phyloP scores from a whole-genome alignment of 352 stramenopile species.

The Globisporangium parvum region DNA sequence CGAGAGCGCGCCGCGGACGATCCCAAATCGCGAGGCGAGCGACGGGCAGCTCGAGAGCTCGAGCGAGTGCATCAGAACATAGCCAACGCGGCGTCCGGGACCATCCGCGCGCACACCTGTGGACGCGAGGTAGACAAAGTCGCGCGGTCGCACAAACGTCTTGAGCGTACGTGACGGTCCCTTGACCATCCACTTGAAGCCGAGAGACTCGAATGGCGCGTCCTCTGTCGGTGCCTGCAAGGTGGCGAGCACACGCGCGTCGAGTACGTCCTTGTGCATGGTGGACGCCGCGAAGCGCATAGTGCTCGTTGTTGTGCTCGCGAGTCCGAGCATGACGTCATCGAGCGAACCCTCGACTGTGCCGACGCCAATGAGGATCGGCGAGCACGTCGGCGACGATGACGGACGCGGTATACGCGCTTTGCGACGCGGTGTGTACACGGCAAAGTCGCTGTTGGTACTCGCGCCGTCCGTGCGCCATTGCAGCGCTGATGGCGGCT shows the following conservation, averaged over 20 bases:
- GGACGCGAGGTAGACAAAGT: slow-evolving; percentile 27
- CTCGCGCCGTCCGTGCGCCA: background rate
- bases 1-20: slow-evolving; percentile 28
- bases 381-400: slow-evolving; percentile 18
- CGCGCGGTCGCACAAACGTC: slow-evolving; percentile 17
- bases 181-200: slow-evolving; percentile 29
- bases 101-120: slow-evolving; percentile 11
- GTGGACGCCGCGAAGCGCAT: slow-evolving; percentile 19
- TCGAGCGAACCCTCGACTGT: slow-evolving; percentile 18
- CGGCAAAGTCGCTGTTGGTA: slow-evolving; percentile 9
- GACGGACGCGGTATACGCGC: slow-evolving; percentile 6
- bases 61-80: slow-evolving; percentile 31
- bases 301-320: slow-evolving; percentile 15
- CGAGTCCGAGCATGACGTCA: slow-evolving; percentile 24
- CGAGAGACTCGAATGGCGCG: slow-evolving; percentile 23
- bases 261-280: slow-evolving; percentile 21
- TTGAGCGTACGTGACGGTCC: slow-evolving; percentile 14
- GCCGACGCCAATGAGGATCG: slow-evolving; percentile 25
- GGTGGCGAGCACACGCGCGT: slow-evolving; percentile 20
- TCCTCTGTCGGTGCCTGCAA: slow-evolving; percentile 16
- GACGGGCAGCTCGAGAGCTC: slow-evolving; percentile 17
- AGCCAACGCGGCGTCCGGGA: slow-evolving; percentile 12
- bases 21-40: slow-evolving; percentile 11
- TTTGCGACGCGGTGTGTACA: slow-evolving; percentile 14
- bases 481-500: background rate